Evolutionary conservation across 331 rosid species (phyloP).

Genomic region (Telfairia occidentalis): DNA sequence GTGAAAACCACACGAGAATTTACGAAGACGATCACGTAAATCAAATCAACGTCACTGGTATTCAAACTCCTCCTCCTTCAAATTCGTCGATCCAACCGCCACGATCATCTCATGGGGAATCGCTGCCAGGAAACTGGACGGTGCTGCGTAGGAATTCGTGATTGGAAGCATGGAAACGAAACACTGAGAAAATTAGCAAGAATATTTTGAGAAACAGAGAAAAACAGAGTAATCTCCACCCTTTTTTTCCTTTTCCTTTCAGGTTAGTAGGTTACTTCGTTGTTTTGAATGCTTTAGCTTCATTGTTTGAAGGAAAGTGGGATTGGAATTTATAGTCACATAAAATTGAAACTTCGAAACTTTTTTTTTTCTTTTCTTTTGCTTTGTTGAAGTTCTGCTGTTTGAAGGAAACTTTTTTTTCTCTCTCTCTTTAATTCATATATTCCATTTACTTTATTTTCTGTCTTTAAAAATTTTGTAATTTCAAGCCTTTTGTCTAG

Average conservation of each 20-base stretch:
- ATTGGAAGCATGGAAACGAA: slow-evolving; percentile 36
- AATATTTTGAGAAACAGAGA: background rate
- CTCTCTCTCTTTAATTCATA: background rate
- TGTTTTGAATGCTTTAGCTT: background rate
- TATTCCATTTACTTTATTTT: slow-evolving; percentile 23
- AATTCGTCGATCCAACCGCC: slow-evolving; percentile 15
- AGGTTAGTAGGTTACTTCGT: background rate
- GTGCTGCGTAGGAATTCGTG: slow-evolving; percentile 13
- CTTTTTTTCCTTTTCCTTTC: background rate
- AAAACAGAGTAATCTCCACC: background rate
- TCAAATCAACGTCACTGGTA: background rate
- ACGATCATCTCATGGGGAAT: slow-evolving; percentile 21
- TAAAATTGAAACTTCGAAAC: background rate
- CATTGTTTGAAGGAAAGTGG: background rate
- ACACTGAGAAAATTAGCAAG: background rate
- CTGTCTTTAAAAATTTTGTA: slow-evolving; percentile 9
- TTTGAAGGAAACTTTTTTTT: background rate
- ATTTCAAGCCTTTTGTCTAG: background rate
- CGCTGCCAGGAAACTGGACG: slow-evolving; percentile 26
- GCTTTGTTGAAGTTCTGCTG: background rate
- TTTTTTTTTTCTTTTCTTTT: background rate
- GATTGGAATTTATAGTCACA: slow-evolving; percentile 20
- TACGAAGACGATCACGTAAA: background rate
- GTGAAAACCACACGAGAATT: slow-evolving; percentile 1
- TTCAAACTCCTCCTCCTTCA: background rate